phyloP scores from a whole-genome alignment of 768 basidiomycete genomes.

The Phanerodontia chrysosporium region DNA sequence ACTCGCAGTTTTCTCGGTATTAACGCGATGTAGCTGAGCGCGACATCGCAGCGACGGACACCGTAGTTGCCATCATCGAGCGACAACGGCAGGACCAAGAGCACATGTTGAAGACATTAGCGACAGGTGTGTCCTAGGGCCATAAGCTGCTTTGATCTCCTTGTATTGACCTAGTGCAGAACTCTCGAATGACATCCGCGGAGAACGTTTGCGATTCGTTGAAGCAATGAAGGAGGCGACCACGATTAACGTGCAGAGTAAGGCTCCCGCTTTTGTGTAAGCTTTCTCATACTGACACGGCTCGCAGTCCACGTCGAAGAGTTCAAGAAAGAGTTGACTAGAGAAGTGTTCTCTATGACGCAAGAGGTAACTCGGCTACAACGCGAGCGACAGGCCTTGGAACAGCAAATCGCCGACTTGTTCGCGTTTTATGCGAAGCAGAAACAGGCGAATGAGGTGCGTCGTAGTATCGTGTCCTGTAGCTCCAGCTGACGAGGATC shows the following conservation, averaged over 20 bases:
- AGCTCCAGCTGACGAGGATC: neutral
- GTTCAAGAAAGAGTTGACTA: slow-evolving; percentile 75
- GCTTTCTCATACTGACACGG: neutral
- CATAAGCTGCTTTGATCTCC: too few relatives aligned
- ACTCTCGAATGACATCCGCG: slow-evolving; percentile 78
- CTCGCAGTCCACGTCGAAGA: slow-evolving; percentile 76
- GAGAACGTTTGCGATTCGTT: slow-evolving; percentile 80
- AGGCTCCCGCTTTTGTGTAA: slow-evolving; percentile 1
- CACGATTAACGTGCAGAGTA: slow-evolving; percentile 79
- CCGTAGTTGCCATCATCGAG: slow-evolving; percentile 58
- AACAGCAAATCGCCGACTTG: slow-evolving; percentile 69
- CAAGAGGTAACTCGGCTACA: slow-evolving; percentile 69
- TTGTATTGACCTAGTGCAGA: too few relatives aligned
- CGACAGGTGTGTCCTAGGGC: slow-evolving; percentile 49
- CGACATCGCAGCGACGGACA: slow-evolving; percentile 43
- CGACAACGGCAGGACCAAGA: slow-evolving; percentile 74
- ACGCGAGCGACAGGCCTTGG: slow-evolving; percentile 57
- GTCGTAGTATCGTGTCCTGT: neutral
- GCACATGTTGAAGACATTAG: slow-evolving; percentile 58
- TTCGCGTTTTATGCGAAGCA: slow-evolving; percentile 72
- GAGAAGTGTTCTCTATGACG: slow-evolving; percentile 71
- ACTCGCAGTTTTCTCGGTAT: neutral
- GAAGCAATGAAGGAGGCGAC: slow-evolving; percentile 97
- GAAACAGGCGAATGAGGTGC: slow-evolving; percentile 33
- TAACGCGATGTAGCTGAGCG: neutral